Base-by-base conservation (phyloP, 805 yeast genomes). In the Sugiyamaella floridensis region DNA sequence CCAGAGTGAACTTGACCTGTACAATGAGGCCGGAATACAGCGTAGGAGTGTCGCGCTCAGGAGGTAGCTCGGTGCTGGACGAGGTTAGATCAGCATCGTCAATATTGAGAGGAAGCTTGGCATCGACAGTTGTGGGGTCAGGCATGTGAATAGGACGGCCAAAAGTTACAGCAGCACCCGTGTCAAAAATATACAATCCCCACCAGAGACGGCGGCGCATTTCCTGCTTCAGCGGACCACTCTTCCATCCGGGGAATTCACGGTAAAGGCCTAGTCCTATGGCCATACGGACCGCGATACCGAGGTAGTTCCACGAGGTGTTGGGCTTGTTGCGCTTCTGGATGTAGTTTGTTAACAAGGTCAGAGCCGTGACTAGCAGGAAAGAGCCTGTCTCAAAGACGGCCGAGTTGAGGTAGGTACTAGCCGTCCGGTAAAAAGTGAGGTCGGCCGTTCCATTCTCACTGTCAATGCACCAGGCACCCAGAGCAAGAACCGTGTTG, bases 281-380 rank as follows among this genome's bases (percentile, higher is more conserved):
- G 0, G 88, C 86, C 84, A 83, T 81, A 55, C 85, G 70, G 8
- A 80, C 75, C 0, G 86, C 83, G 15, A 81, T 68, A 11, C 89
- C 88, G 37, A 81, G 67, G 57, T 78, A 81, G 59, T 80, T 80
- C 85, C 87, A 83, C 20, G 84, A 83, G 0, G 86, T 76, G 64
- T 82, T 82, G 51, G 85, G 83, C 58, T 80, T 80, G 59, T 82
- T 79, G 48, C 85, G 72, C 66, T 81, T 81, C 61, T 80, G 86
- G 10, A 80, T 77, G 65, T 82, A 84, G 57, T 78, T 78, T 53
- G 84, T 76, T 49, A 84, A 63, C 37, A 83, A 62, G 4, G 80
- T 72, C 37, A 81, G 67, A 1, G 83, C 76, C 46, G 76, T 76
- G 9, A 82, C 69, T 29, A 82, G 63, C n/a, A 77, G 73, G 9